Conservation (phyloP, 2,329 filamentous ascomycete genomes). For the Lasiodiplodia sp. region DNA sequence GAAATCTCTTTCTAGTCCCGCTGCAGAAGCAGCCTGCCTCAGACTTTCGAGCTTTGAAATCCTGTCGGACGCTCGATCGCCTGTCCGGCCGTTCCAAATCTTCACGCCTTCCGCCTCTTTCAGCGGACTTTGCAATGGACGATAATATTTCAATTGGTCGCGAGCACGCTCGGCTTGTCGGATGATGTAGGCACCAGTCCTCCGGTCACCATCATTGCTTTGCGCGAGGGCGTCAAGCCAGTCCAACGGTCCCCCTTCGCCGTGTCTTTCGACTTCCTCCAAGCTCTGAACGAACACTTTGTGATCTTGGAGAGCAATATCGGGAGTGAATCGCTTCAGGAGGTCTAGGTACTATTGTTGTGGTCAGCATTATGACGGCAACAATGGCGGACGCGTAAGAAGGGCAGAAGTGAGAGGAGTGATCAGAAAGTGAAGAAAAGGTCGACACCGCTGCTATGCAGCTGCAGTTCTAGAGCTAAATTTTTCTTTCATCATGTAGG, state of each 20-base stretch:
- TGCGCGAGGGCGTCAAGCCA: conserved; percentile 46
- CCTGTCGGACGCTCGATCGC: conserved; percentile 26
- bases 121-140: conserved; percentile 27
- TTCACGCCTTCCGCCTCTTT: conserved; percentile 43
- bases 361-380: conserved; percentile 6
- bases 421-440: conserved; percentile 45
- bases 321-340: conserved; percentile 48
- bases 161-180: conserved; percentile 45
- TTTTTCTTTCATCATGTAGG: conserved; percentile 52
- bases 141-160: conserved; percentile 29
- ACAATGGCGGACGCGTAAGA: conserved; percentile 29
- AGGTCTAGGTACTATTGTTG: conserved; percentile 47
- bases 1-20: conserved; percentile 80
- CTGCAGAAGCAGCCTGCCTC: conserved; percentile 21
- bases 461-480: conserved; percentile 63
- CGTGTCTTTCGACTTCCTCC: conserved; percentile 40
- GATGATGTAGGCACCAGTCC: conserved; percentile 43
- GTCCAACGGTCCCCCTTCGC: conserved; percentile 35
- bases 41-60: conserved; percentile 28
- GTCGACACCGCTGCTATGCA: conserved; percentile 54
- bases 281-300: conserved; percentile 49
- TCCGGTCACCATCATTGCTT: conserved; percentile 44
- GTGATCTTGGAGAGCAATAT: conserved; percentile 48
- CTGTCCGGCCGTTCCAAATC: conserved; percentile 48
- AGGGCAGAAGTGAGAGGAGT: neutral